Percentiles rank a stretch among this genome's conserved stretches.
Evolutionary conservation across 371 early-diverging fungal species (phyloP).

Genomic region (Chytridium lagenaria): DNA sequence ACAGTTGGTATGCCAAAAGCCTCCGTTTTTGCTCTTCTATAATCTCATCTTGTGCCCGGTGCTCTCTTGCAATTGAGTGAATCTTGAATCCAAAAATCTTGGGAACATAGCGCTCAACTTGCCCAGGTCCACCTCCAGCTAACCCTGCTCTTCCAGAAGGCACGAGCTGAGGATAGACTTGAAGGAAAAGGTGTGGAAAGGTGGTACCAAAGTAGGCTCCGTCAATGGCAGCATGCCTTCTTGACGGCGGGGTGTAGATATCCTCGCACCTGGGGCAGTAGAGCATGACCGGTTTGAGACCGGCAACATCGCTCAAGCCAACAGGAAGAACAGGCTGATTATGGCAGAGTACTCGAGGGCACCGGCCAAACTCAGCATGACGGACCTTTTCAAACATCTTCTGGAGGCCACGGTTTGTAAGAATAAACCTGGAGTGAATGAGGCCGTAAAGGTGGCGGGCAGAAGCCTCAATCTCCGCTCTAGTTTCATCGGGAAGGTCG

Average conservation of each 20-base stretch:
- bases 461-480: constrained; percentile 67
- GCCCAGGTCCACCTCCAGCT: constrained; percentile 14
- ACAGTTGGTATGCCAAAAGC: constrained; percentile 6
- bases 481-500: constrained; percentile 39
- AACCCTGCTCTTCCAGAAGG: neutral
- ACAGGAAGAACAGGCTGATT: constrained; percentile 76
- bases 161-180: constrained; percentile 56
- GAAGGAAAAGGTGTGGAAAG: constrained; percentile 69
- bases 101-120: constrained; percentile 83
- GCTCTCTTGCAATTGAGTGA: constrained; percentile 82
- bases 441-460: constrained; percentile 79
- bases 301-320: constrained; percentile 84
- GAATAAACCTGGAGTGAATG: constrained; percentile 70
- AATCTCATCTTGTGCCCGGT: constrained; percentile 85
- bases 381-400: constrained; percentile 68
- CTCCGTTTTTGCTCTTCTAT: constrained; percentile 68
- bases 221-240: constrained; percentile 80
- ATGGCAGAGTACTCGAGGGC: constrained; percentile 81
- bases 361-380: constrained; percentile 73
- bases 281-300: constrained; percentile 56
- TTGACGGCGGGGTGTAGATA: constrained; percentile 81
- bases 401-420: constrained; percentile 62
- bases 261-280: constrained; percentile 88
- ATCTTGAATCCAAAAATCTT: constrained; percentile 96
- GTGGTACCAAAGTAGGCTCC: constrained; percentile 75